phyloP scores from a whole-genome alignment of 352 stramenopile species.

The Globisporangium radiosum region DNA sequence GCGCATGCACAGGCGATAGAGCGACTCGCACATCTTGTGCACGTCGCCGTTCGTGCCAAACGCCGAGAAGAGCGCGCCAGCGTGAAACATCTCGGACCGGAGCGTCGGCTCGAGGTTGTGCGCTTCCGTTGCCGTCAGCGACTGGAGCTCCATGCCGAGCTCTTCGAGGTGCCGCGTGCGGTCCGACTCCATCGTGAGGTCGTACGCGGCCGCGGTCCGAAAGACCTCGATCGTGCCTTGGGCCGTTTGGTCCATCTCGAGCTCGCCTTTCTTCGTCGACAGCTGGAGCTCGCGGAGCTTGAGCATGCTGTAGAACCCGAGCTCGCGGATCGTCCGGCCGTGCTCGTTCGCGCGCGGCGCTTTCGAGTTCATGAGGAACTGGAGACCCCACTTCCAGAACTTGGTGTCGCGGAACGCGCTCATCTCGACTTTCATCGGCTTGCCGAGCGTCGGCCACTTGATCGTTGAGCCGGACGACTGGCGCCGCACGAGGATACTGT shows the following conservation, averaged over 20 bases:
- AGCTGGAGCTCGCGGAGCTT: slow-evolving; percentile 76
- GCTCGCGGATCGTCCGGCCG: slow-evolving; percentile 70
- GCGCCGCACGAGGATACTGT: slow-evolving; percentile 13
- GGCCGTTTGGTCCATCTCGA: slow-evolving; percentile 85
- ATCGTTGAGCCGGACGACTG: slow-evolving; percentile 11
- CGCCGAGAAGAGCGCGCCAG: slow-evolving; percentile 68
- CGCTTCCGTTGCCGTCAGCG: slow-evolving; percentile 45
- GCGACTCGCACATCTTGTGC: slow-evolving; percentile 84
- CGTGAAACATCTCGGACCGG: slow-evolving; percentile 42
- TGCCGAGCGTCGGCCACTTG: slow-evolving; percentile 39
- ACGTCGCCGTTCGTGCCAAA: slow-evolving; percentile 84
- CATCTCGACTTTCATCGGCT: slow-evolving; percentile 82
- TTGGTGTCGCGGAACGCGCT: slow-evolving; percentile 71
- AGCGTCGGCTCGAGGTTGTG: slow-evolving; percentile 64
- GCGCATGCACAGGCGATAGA: slow-evolving; percentile 71
- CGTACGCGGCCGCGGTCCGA: slow-evolving; percentile 34
- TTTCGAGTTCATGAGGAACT: slow-evolving; percentile 83
- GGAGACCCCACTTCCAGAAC: slow-evolving; percentile 85
- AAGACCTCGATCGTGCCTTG: slow-evolving; percentile 84
- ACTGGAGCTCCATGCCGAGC: slow-evolving; percentile 73
- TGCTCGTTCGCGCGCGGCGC: slow-evolving; percentile 70
- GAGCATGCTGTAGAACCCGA: slow-evolving; percentile 85
- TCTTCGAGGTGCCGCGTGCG: slow-evolving; percentile 62
- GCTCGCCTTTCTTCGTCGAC: slow-evolving; percentile 66
- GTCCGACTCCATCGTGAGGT: slow-evolving; percentile 70